Conservation (phyloP, 257 asterid genomes). For the Nyctanthes arbortristis region DNA sequence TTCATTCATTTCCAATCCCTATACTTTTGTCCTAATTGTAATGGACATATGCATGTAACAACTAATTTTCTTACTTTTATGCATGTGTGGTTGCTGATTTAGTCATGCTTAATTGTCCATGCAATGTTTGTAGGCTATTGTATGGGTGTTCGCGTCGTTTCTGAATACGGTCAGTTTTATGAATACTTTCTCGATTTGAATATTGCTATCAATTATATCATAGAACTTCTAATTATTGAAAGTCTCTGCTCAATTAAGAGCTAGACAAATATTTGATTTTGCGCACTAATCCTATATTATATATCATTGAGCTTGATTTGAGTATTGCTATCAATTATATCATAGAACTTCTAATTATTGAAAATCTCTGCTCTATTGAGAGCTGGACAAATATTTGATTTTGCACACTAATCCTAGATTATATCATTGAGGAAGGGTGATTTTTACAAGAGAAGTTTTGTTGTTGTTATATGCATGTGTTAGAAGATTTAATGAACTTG, state of each 20-base stretch:
- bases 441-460: too few species aligned
- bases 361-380: not conserved
- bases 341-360: not conserved
- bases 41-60: slow-evolving; percentile 24
- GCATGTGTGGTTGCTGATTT: not conserved
- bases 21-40: slow-evolving; percentile 43
- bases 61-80: not conserved
- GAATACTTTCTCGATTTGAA: not conserved
- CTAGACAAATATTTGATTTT: not conserved
- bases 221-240: not conserved
- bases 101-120: slow-evolving; percentile 1
- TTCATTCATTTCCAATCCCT: slow-evolving; percentile 29
- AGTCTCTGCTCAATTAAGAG: not conserved
- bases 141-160: not conserved
- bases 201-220: not conserved
- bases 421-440: too few species aligned
- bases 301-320: too few species aligned
- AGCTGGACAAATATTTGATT: not conserved
- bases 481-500: too few species aligned
- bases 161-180: not conserved
- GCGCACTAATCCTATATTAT: not conserved
- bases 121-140: not conserved
- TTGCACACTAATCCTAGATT: not conserved
- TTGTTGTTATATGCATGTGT: too few species aligned
- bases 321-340: not conserved